These are phyloP conservation scores for Suhomyces prunicola DNA, from an alignment of 805 yeast species.

Conservation along the genomic window DNA sequence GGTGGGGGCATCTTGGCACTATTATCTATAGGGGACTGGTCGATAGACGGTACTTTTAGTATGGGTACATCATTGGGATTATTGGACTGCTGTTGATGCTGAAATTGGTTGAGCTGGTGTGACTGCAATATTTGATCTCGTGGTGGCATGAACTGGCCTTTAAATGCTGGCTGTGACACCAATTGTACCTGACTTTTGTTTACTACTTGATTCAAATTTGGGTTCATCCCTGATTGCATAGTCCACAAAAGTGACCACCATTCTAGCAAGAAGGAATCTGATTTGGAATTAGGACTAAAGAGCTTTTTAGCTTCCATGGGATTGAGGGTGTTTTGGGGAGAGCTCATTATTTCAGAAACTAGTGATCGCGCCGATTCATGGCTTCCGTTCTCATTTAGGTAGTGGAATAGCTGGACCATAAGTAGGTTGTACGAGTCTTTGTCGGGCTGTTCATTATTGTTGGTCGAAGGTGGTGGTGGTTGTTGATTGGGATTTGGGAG, in stretches of 20 bases:
- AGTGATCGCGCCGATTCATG: conserved; percentile 50
- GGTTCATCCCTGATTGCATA: conserved; percentile 43
- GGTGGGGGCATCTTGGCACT: conserved; percentile 3
- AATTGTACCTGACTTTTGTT: conserved; percentile 15
- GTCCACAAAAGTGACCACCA: conserved; percentile 58
- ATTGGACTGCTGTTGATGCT: conserved; percentile 8
- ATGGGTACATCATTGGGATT: background rate
- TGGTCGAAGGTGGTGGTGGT: background rate
- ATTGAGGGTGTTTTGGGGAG: conserved; percentile 23
- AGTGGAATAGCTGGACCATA: conserved; percentile 51
- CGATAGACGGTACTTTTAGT: background rate
- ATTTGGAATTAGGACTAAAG: conserved; percentile 23
- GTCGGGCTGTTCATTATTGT: background rate
- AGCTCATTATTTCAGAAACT: conserved; percentile 40
- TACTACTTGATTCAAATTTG: conserved; percentile 24
- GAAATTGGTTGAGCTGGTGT: conserved; percentile 9
- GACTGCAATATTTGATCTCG: conserved; percentile 6
- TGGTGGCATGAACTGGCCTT: background rate
- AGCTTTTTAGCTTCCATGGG: conserved; percentile 19
- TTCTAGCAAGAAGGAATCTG: conserved; percentile 49
- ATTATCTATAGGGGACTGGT: background rate
- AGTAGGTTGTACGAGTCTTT: conserved; percentile 46
- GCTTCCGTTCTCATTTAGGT: conserved; percentile 44
- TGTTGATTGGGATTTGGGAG: background rate
- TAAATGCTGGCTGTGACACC: conserved; percentile 4